phyloP scores from a whole-genome alignment of 2,329 filamentous ascomycete genomes.

The Alternaria burnsii region DNA sequence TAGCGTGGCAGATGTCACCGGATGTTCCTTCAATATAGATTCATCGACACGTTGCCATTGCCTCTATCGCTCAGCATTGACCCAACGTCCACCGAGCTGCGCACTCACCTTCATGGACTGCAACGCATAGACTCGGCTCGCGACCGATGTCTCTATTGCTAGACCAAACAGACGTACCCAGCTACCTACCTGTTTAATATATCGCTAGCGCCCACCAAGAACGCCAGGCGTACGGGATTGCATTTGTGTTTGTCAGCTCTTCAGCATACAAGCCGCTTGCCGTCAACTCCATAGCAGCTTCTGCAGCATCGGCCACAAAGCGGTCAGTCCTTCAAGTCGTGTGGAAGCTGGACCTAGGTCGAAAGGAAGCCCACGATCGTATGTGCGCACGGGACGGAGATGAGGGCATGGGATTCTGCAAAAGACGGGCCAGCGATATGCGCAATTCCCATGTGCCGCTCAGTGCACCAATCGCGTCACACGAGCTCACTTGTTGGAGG shows the following conservation, averaged over 20 bases:
- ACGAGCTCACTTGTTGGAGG: background rate
- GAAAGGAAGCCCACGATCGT: background rate
- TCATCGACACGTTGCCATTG: background rate
- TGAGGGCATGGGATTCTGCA: slow-evolving; percentile 10
- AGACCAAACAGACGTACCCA: background rate
- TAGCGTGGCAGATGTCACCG: background rate
- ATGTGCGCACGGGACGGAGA: slow-evolving; percentile 13
- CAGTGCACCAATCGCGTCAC: slow-evolving; percentile 3
- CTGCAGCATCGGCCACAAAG: slow-evolving; percentile 3
- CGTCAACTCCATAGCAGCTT: background rate
- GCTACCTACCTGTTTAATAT: background rate
- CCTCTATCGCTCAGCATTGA: background rate
- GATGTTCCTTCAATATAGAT: background rate
- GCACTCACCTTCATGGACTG: background rate
- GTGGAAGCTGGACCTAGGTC: background rate
- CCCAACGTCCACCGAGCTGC: background rate
- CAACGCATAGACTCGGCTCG: background rate
- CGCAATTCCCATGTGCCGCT: background rate
- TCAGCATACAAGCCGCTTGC: background rate
- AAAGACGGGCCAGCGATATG: background rate
- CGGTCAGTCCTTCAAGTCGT: background rate
- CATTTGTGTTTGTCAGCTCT: background rate
- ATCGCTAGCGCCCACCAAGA: background rate
- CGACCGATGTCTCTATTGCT: background rate
- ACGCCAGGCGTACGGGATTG: background rate